These are phyloP conservation scores for Phytopythium litorale DNA, from an alignment of 352 stramenopile genomes.

Conservation along the genomic window DNA sequence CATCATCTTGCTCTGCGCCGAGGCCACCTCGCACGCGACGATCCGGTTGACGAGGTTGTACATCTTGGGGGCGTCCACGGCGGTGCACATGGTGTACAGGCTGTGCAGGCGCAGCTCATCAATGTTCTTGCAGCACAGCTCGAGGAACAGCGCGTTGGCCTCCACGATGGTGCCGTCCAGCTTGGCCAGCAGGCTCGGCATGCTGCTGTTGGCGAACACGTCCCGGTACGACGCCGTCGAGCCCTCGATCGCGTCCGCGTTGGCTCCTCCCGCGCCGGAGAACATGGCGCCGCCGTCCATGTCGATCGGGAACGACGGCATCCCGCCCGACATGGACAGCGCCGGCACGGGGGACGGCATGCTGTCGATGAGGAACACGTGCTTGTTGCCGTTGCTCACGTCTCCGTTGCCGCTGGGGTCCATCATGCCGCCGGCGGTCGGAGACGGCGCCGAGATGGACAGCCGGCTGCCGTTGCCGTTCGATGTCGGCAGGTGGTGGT, in stretches of 20 bases:
- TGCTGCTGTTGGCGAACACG: slow-evolving; percentile 74
- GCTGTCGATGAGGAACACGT: slow-evolving; percentile 74
- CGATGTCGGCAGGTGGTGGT: slow-evolving; percentile 30
- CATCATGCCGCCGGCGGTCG: slow-evolving; percentile 9
- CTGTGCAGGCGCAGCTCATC: slow-evolving; percentile 74
- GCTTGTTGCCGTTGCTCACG: slow-evolving; percentile 25
- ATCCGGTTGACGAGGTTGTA: slow-evolving; percentile 78
- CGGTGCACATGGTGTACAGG: slow-evolving; percentile 78
- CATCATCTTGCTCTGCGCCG: slow-evolving; percentile 82
- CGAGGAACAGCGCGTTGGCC: slow-evolving; percentile 69
- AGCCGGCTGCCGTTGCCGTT: slow-evolving; percentile 22
- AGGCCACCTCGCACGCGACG: slow-evolving; percentile 69
- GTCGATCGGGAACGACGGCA: slow-evolving; percentile 64
- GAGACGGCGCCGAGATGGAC: slow-evolving; percentile 47
- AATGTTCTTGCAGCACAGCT: slow-evolving; percentile 77
- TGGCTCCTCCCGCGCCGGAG: slow-evolving; percentile 9
- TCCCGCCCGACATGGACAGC: slow-evolving; percentile 51
- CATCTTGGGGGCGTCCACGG: slow-evolving; percentile 76
- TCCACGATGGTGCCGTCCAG: slow-evolving; percentile 79
- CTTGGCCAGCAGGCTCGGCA: slow-evolving; percentile 72
- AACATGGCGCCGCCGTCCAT: slow-evolving; percentile 43
- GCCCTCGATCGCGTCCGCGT: slow-evolving; percentile 41
- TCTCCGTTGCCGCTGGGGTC: slow-evolving; percentile 9
- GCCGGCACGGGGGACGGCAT: slow-evolving; percentile 71
- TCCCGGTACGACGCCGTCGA: slow-evolving; percentile 68